Evolutionary conservation across 192 early-diverging fungal species (phyloP).

Genomic region (Coemansia sp.): DNA sequence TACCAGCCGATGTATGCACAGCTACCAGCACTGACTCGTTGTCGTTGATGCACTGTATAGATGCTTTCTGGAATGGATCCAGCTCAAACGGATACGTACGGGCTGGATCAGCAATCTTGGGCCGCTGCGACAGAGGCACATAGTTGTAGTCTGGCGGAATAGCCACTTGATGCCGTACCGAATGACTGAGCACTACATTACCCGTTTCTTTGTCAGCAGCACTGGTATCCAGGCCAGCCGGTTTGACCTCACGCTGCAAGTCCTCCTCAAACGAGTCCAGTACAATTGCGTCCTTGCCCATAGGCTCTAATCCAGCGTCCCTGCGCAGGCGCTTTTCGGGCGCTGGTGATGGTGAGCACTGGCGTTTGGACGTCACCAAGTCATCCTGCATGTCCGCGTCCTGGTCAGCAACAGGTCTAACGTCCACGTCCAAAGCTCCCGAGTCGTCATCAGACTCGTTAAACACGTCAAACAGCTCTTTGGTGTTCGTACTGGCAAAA

Average conservation of each 20-base stretch:
- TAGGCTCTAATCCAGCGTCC: conserved; percentile 3
- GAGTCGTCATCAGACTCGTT: conserved; percentile 37
- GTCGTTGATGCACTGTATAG: conserved; percentile 86
- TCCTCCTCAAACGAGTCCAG: conserved; percentile 69
- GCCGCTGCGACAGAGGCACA: conserved; percentile 83
- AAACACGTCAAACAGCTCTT: conserved; percentile 49
- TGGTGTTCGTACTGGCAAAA: conserved; percentile 26
- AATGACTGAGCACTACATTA: conserved; percentile 46
- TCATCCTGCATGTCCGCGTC: background rate
- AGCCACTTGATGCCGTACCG: conserved; percentile 94
- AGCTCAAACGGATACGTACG: conserved; percentile 87
- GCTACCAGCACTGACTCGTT: conserved; percentile 93
- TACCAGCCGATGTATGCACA: conserved; percentile 97
- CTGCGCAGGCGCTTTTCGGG: conserved; percentile 28
- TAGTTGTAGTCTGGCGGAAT: conserved; percentile 85
- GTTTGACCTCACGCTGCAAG: conserved; percentile 64
- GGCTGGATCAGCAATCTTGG: conserved; percentile 74
- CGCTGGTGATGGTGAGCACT: background rate
- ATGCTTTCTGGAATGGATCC: conserved; percentile 93
- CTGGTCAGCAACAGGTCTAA: background rate
- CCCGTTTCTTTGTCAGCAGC: conserved; percentile 55
- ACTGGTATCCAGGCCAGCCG: conserved; percentile 55
- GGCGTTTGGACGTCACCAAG: conserved; percentile 1
- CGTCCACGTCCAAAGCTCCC: conserved; percentile 12
- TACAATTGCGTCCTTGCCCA: conserved; percentile 56